Evolutionary conservation across 139 green algal species (phyloP), one percentile per base, ranked within the genome.

Genomic region (Monoraphidium neglectum): DNA sequence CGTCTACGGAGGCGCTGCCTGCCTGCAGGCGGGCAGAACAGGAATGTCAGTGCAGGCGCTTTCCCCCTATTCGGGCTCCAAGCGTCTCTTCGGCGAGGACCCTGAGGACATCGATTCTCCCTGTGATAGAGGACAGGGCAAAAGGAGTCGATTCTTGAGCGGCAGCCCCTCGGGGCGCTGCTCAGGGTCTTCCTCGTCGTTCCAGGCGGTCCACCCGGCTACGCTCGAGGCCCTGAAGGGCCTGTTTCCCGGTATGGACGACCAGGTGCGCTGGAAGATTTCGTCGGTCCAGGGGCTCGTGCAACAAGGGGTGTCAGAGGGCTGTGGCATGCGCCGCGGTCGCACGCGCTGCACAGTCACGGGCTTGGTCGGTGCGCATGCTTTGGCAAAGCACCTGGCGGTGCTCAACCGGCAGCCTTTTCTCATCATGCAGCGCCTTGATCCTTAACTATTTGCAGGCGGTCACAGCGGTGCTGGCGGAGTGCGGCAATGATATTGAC

Each of bases 401-500:
- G n/a, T n/a, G n/a, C n/a, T n/a, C n/a, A n/a, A n/a, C n/a, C n/a
- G n/a, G n/a, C n/a, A n/a, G n/a, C n/a, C n/a, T n/a, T n/a, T n/a
- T n/a, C n/a, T n/a, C n/a, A n/a, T n/a, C n/a, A n/a, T n/a, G n/a
- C n/a, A n/a, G n/a, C n/a, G n/a, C n/a, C n/a, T n/a, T n/a, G n/a
- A n/a, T n/a, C n/a, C n/a, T n/a, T n/a, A n/a, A n/a, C n/a, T n/a
- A n/a, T n/a, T n/a, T 74, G 57, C 83, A 95, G 90, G 81, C 82
- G n/a, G 86, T 95, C 61, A 67, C 84, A 2, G 79, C 79, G 16
- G 89, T 93, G 2, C 80, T 95, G 12, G 64, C 80, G 26, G 86
- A 90, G 36, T 96, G 86, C 68, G 92, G 91, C 4, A 75, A 92
- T 40, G 90, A 95, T 70, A 92, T 96, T 60, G 91, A 96, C 69